Percentiles rank a stretch among this genome's conserved stretches.
These are phyloP conservation scores for Taiozyma sp. DNA, from an alignment of 1,139 yeast species.

Conservation along the genomic window DNA sequence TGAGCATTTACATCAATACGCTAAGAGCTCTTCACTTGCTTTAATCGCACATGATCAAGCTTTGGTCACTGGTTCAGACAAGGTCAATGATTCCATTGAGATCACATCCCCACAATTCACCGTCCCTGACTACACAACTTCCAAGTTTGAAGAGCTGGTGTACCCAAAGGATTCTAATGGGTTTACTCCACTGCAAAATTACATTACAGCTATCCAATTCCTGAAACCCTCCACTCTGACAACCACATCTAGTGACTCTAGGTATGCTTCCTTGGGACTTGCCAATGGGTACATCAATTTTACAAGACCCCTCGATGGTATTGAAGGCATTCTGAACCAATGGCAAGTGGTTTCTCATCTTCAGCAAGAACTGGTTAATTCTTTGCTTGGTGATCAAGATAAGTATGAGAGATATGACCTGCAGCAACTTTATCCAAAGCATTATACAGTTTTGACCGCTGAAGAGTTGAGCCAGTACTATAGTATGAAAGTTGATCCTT, in stretches of 20 bases:
- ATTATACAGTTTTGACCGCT: constrained; percentile 2
- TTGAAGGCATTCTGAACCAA: constrained; percentile 31
- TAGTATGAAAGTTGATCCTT: constrained; percentile 10
- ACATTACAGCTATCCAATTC: constrained; percentile 27
- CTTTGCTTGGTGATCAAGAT: constrained; percentile 10
- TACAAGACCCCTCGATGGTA: constrained; percentile 20
- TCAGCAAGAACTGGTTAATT: constrained; percentile 16
- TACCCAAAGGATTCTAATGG: constrained; percentile 25
- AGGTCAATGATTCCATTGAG: constrained; percentile 11
- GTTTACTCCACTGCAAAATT: constrained; percentile 27
- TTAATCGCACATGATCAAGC: constrained; percentile 4
- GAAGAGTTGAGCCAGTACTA: constrained; percentile 9
- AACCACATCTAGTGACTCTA: constrained; percentile 1
- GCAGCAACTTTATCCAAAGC: constrained; percentile 11
- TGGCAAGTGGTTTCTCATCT: constrained; percentile 26
- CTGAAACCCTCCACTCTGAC: constrained; percentile 16
- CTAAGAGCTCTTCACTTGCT: neutral
- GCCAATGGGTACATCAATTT: constrained; percentile 23
- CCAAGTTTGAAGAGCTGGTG: constrained; percentile 29
- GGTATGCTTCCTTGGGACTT: constrained; percentile 25
- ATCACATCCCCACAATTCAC: constrained; percentile 15
- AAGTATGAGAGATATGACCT: constrained; percentile 14
- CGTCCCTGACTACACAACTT: constrained; percentile 25
- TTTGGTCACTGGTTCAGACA: constrained; percentile 2
- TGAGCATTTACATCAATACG: constrained; percentile 4